Percentiles rank a stretch among this genome's conserved stretches.
Evolutionary conservation across 75 land plant genomes (phyloP).

Genomic region (Cunninghamia lanceolata): DNA sequence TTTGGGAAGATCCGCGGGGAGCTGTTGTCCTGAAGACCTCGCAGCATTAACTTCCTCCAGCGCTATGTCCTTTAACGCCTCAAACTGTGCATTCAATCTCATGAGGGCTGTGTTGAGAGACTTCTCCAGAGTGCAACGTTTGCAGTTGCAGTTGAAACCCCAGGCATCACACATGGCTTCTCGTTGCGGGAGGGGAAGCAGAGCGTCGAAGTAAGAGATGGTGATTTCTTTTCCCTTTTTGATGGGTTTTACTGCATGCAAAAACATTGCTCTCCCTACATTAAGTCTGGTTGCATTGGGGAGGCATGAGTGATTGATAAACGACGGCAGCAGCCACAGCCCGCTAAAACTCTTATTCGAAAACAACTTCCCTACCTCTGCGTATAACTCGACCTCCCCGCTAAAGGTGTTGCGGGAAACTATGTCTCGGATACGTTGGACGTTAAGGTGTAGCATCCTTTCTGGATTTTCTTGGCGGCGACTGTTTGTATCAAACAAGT

Average conservation of each 20-base stretch:
- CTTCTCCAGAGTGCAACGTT: slow-evolving; percentile 20
- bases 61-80: background rate
- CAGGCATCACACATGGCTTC: slow-evolving; percentile 18
- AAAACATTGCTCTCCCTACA: slow-evolving; percentile 25
- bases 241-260: slow-evolving; percentile 14
- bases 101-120: background rate
- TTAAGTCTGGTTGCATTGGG: slow-evolving; percentile 18
- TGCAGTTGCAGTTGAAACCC: slow-evolving; percentile 39
- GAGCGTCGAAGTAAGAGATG: slow-evolving; percentile 26
- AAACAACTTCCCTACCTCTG: too few relatives aligned
- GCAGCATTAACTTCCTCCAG: background rate
- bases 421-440: slow-evolving; percentile 10
- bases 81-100: background rate
- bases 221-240: slow-evolving; percentile 18
- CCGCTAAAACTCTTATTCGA: background rate
- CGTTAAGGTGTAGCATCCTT: background rate
- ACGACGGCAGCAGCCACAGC: slow-evolving; percentile 29
- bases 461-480: background rate
- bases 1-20: background rate
- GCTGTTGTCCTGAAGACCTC: background rate
- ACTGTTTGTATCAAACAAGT: too few relatives aligned
- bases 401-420: slow-evolving; percentile 20
- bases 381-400: background rate
- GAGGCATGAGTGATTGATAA: slow-evolving; percentile 32
- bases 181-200: slow-evolving; percentile 26